Evolutionary conservation across 306 rosid species (phyloP).

Genomic region (Sicyos baderoa): DNA sequence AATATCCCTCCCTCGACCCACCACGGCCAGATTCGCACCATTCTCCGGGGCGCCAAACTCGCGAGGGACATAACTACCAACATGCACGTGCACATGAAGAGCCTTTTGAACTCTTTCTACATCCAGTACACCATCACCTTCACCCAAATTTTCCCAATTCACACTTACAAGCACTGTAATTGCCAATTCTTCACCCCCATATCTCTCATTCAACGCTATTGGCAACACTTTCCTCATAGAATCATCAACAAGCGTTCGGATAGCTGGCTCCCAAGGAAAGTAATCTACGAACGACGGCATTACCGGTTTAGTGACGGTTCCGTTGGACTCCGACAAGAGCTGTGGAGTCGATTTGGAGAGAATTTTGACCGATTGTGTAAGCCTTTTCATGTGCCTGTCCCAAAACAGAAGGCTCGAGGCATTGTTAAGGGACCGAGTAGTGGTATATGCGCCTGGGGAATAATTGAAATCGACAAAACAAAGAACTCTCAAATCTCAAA

Average conservation of each 20-base stretch:
- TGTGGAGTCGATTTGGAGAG: constrained; percentile 41
- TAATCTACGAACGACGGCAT: constrained; percentile 24
- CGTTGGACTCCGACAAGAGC: constrained; percentile 39
- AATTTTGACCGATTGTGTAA: constrained; percentile 48
- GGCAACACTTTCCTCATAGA: constrained; percentile 47
- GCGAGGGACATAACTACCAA: constrained; percentile 47
- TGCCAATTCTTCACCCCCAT: constrained; percentile 41
- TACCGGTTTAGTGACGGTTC: constrained; percentile 14
- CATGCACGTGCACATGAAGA: constrained; percentile 43
- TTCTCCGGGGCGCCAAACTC: constrained; percentile 38
- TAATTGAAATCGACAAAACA: not conserved
- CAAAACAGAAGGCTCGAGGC: constrained; percentile 68
- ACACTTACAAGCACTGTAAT: constrained; percentile 60
- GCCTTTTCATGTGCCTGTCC: constrained; percentile 72
- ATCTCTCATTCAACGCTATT: too few relatives aligned
- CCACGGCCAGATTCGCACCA: constrained; percentile 64
- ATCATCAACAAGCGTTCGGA: constrained; percentile 43
- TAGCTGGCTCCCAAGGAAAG: constrained; percentile 30
- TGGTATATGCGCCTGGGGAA: constrained; percentile 75
- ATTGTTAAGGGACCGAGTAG: constrained; percentile 64
- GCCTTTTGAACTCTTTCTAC: constrained; percentile 27
- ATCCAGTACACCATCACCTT: constrained; percentile 20
- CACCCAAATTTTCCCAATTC: constrained; percentile 42
- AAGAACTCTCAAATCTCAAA: too few relatives aligned
- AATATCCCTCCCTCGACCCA: constrained; percentile 54